Percentiles rank a stretch among this genome's conserved stretches.
phyloP scores from a whole-genome alignment of 2,329 filamentous ascomycete genomes.

The Diplocarpon mali region DNA sequence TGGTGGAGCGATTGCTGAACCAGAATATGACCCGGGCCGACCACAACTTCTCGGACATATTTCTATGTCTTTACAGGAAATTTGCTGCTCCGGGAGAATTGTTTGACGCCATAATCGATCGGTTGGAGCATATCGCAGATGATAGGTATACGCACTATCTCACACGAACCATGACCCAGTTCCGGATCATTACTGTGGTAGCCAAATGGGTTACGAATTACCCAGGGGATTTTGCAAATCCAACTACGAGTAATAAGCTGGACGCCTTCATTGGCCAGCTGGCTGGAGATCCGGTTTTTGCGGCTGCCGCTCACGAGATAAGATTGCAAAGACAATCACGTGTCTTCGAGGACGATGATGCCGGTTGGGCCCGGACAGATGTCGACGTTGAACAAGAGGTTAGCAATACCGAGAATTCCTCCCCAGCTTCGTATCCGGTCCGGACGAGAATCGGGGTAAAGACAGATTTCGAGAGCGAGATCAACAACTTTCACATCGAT shows the following conservation, averaged over 20 bases:
- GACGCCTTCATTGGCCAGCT: constrained; percentile 66
- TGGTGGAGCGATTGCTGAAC: constrained; percentile 78
- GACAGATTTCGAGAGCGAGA: constrained; percentile 15
- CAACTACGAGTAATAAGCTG: constrained; percentile 59
- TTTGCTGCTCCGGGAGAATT: constrained; percentile 76
- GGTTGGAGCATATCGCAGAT: constrained; percentile 59
- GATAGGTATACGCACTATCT: constrained; percentile 59
- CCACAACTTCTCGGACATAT: constrained; percentile 76
- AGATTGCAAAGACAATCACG: constrained; percentile 60
- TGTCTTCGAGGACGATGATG: constrained; percentile 79
- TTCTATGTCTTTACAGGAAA: constrained; percentile 86
- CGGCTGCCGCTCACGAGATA: constrained; percentile 78
- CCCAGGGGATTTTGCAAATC: constrained; percentile 83
- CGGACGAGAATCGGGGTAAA: constrained; percentile 12
- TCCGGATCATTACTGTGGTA: constrained; percentile 73
- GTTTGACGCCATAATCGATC: constrained; percentile 65
- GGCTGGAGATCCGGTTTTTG: constrained; percentile 70
- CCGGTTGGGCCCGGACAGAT: constrained; percentile 82
- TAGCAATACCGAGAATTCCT: constrained; percentile 11
- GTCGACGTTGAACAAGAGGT: constrained; percentile 34
- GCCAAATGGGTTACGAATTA: constrained; percentile 85
- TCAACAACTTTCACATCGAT: constrained; percentile 13
- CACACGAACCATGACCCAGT: constrained; percentile 67
- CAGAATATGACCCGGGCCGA: constrained; percentile 80
- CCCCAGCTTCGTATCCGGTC: constrained; percentile 18